Base-by-base conservation (phyloP, 768 basidiomycete genomes). In the Lactarius hatsudake region DNA sequence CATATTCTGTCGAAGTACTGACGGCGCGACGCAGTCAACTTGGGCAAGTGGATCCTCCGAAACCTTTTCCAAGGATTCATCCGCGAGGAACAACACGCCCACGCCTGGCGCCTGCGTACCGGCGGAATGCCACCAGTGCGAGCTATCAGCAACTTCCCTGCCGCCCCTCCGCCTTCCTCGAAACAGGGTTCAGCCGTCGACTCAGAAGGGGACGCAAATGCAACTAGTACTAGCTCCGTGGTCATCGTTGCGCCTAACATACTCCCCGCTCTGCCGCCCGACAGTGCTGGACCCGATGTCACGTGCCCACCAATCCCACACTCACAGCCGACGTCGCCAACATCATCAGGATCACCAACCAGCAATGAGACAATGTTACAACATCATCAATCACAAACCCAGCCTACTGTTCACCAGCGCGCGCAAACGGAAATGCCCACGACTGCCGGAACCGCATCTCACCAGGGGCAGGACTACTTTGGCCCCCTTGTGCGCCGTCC, bases 1-100 rank as follows among this genome's bases (percentile, higher is more conserved):
- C 67, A 67, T 64, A 40, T 53, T 42, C 58, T 61, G 18, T 38
- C 3, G 7, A 23, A 20, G 7, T 20, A 2, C 43, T 61, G 51
- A 56, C 1, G 40, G 56, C 40, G 43, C 2, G 9, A 10, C 8
- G 1, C 69, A 97, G 95, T 96, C 70, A 96, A 96, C 75, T 80
- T 96, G 55, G 95, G 93, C 1, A 96, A 93, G 78, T 96, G 94
- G 93, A 86, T 93, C 1, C 77, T 96, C 26, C 84, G 89, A 34
- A 96, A 96, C 74, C 78, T 97, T 17, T 97, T 96, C 76, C 74
- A 86, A 38, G 87, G 85, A 3, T 94, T 94, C 73, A 82, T 93
- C 60, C 81, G 81, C 13, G 91, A 92, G 72, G 86, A 92, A 70
- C 82, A 86, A 66, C 81, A 80, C 30, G 66, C 72, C 53, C 53